Conservation (phyloP, 2,329 filamentous ascomycete species). For the Chaetomiaceae sp. region DNA sequence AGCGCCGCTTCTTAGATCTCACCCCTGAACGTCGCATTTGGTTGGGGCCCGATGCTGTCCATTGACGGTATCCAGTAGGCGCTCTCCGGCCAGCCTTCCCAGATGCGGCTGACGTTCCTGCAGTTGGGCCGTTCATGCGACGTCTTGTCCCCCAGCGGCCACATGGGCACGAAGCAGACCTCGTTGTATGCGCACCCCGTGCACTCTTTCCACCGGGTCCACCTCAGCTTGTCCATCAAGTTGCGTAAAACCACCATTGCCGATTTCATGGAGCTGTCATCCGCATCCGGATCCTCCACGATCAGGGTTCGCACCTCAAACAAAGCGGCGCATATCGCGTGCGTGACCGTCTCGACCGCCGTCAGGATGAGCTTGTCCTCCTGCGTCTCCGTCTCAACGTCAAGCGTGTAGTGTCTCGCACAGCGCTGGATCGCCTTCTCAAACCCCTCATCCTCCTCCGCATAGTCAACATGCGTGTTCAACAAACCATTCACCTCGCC, state of each 20-base stretch:
- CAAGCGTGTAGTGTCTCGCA: slow-evolving; percentile 38
- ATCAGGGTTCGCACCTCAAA: slow-evolving; percentile 27
- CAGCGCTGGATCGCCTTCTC: slow-evolving; percentile 41
- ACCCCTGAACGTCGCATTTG: too few species aligned
- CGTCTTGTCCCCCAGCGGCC: slow-evolving; percentile 30
- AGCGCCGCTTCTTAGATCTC: too few species aligned
- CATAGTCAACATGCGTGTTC: slow-evolving; percentile 40
- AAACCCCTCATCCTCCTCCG: slow-evolving; percentile 28
- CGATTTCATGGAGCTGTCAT: slow-evolving; percentile 3
- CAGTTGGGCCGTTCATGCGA: slow-evolving; percentile 30
- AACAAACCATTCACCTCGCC: slow-evolving; percentile 35
- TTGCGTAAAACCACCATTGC: slow-evolving; percentile 14
- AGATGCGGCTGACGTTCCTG: slow-evolving; percentile 12
- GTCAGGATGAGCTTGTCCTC: slow-evolving; percentile 41
- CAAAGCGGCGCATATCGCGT: slow-evolving; percentile 34
- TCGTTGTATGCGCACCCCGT: slow-evolving; percentile 27
- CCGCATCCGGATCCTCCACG: slow-evolving; percentile 14
- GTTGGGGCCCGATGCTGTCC: too few species aligned
- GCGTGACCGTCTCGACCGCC: slow-evolving; percentile 36
- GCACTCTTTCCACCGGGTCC: slow-evolving; percentile 34
- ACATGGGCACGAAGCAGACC: slow-evolving; percentile 36
- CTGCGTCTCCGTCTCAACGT: slow-evolving; percentile 27
- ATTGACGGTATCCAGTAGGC: slow-evolving; percentile 5
- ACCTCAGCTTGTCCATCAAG: slow-evolving; percentile 28
- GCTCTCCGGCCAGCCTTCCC: slow-evolving; percentile 5